Conservation (phyloP, 306 rosid species). For the Vigna nakashimae region DNA sequence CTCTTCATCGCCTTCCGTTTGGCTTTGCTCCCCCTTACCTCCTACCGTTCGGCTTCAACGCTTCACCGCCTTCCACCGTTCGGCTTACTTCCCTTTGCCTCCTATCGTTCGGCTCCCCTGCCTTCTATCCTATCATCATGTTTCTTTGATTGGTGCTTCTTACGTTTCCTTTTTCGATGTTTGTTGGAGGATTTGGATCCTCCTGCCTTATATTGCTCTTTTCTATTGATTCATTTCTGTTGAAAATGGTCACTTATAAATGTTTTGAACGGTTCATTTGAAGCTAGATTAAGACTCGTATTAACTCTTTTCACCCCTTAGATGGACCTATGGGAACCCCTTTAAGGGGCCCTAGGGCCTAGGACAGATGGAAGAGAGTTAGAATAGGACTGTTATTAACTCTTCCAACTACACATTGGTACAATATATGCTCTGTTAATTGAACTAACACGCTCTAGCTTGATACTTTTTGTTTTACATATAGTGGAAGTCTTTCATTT, state of each 20-base stretch:
- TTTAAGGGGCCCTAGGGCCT: too few species aligned
- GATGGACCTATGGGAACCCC: too few species aligned
- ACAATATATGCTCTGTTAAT: background rate
- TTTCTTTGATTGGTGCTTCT: conserved; percentile 18
- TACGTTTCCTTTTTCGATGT: background rate
- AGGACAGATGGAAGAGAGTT: too few species aligned
- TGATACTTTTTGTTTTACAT: background rate
- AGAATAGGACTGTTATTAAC: too few species aligned
- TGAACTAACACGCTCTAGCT: background rate
- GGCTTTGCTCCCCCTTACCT: too few species aligned
- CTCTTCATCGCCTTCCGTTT: too few species aligned
- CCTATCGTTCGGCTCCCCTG: too few species aligned
- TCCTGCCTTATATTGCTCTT: background rate
- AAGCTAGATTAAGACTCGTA: background rate
- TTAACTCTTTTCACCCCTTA: too few species aligned
- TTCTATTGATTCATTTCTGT: conserved; percentile 10
- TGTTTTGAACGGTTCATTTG: conserved; percentile 8
- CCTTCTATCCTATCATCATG: background rate
- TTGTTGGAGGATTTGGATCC: conserved; percentile 1
- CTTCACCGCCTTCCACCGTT: too few species aligned
- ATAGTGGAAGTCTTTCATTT: conserved; percentile 2
- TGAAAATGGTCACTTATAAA: conserved; percentile 7
- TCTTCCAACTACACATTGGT: background rate
- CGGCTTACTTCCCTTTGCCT: too few species aligned
- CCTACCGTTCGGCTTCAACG: too few species aligned